Evolutionary conservation across 495 filamentous ascomycete genomes (phyloP), one percentile per base, ranked within the genome.

Genomic region (Lindgomyces ingoldianus): DNA sequence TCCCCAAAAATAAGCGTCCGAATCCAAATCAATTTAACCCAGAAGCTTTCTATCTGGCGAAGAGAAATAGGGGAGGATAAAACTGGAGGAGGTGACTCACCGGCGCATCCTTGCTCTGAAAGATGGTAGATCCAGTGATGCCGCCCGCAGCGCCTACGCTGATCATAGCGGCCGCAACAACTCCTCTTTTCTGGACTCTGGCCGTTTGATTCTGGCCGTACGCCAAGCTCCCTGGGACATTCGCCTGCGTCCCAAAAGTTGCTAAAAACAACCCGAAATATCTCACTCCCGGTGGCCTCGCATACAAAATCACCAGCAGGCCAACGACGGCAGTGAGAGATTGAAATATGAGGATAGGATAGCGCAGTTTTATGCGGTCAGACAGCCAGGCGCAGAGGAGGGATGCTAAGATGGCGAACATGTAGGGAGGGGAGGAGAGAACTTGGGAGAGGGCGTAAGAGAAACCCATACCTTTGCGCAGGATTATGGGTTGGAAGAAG

Each of bases 391-490:
- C 57, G 18, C 27, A 30, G 26, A 4, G 6, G 4, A 60, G 22
- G 2, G 57, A 60, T 12, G 29, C 29, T 8, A 60, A 21, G 26
- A 60, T 51, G 46, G 57, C 46, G 29, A 60, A 60, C 2, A 60
- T 1, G 46, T 60, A 60, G 4, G 57, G 57, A 2, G 57, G 57
- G 4, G 57, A 60, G 29, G 57, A 49, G 25, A 60, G 57, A 25
- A 60, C 22, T 27, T 60, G 57, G 25, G 57, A 33, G 16, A 50
- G n/a, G 3, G 57, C 45, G 45, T 60, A 60, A 26, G 30, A 46
- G 57, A 60, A 60, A 12, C 47, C 45, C 57, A 60, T 60, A 45
- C 57, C 57, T 24, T 60, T 2, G 45, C 57, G 57, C 3, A 60
- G 57, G 45, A 60, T 51, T 19, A 60, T 60, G 45, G 57, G 45